Evolutionary conservation across 2,329 filamentous ascomycete species (phyloP).

Genomic region (Dactylellina leptospora): DNA sequence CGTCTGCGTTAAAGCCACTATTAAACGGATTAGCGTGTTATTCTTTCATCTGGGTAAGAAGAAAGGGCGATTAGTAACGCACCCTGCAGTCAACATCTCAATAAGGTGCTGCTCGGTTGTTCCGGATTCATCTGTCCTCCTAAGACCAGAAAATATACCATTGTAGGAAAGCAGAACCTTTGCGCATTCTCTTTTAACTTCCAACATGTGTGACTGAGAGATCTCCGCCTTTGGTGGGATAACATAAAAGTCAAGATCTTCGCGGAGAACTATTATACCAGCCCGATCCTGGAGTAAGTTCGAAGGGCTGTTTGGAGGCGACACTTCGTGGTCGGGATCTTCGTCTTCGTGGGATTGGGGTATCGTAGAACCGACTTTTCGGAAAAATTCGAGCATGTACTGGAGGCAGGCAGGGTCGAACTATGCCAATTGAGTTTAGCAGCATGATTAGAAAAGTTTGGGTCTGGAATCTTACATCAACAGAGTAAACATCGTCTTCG

Average conservation of each 20-base stretch:
- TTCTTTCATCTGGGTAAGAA: no score
- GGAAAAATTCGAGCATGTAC: conserved; percentile 99
- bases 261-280: conserved; percentile 93
- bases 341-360: conserved; percentile 70
- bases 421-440: conserved; percentile 65
- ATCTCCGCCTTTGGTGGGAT: conserved; percentile 89
- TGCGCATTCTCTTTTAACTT: conserved; percentile 91
- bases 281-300: conserved; percentile 85
- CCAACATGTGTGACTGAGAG: conserved; percentile 87
- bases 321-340: conserved; percentile 69
- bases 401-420: conserved; percentile 96
- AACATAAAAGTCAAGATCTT: conserved; percentile 96
- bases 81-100: conserved; percentile 99
- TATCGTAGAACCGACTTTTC: conserved; percentile 94
- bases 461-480: conserved; percentile 78
- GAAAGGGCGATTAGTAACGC: conserved; percentile 60
- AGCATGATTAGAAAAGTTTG: not conserved
- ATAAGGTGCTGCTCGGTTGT: conserved; percentile 98
- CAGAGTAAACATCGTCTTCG: conserved; percentile 92
- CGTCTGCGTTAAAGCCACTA: conserved; percentile 95
- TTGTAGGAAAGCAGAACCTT: conserved; percentile 85
- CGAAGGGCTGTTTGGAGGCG: conserved; percentile 55
- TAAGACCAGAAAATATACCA: conserved; percentile 93
- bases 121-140: conserved; percentile 93
- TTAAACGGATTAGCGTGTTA: conserved; percentile 1